A percentile compares a stretch with the other conserved stretches of the same genome.
These are phyloP conservation scores for Isatis tinctoria DNA, from an alignment of 345 rosid species.

Conservation along the genomic window DNA sequence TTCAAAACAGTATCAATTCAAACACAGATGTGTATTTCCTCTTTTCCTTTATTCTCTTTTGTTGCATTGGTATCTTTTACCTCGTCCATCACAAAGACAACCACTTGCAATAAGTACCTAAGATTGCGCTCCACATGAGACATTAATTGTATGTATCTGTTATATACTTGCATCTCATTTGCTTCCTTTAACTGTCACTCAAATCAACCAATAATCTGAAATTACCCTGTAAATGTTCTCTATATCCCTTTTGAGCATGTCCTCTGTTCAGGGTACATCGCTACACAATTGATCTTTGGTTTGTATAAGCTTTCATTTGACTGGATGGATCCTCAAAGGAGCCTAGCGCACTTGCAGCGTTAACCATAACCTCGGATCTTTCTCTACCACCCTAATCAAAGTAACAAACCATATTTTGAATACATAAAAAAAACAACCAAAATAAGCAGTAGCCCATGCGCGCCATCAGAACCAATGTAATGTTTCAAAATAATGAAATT, in stretches of 20 bases:
- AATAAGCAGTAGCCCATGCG: neutral
- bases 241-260: neutral
- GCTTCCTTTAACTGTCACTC: neutral
- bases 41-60: neutral
- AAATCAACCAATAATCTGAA: too few species aligned
- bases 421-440: neutral
- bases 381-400: neutral
- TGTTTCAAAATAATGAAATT: too few species aligned
- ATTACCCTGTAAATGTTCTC: neutral
- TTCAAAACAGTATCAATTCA: neutral
- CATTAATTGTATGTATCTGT: too few species aligned
- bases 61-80: neutral
- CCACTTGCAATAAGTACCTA: neutral
- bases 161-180: too few species aligned
- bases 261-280: neutral
- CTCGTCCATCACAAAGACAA: neutral
- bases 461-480: too few species aligned
- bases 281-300: neutral
- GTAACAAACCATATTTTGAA: neutral
- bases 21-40: neutral
- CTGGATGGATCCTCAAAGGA: neutral
- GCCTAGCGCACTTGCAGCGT: neutral
- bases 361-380: neutral
- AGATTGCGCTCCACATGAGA: neutral
- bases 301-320: neutral